Base-by-base conservation (phyloP, 441 rosid genomes). In the Geranium incanum region DNA sequence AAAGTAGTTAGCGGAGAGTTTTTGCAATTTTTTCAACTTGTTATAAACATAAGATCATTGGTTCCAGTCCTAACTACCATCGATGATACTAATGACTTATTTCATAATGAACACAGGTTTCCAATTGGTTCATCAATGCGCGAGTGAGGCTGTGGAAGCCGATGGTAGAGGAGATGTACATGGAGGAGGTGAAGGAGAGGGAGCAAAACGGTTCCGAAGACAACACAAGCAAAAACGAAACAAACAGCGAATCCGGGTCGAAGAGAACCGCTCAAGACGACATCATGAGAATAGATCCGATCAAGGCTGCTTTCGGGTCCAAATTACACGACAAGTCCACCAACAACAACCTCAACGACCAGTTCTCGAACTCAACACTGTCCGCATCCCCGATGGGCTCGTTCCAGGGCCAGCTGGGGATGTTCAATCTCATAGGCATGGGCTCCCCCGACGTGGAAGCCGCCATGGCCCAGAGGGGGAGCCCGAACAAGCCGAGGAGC, bases 101-200 rank as follows among this genome's bases (percentile, higher is more conserved):
- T 28, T 28, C 33, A 28, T 28, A 28, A 28, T 2, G 3, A 21
- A 33, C 21, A 3, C 41, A 87, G 89, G 92, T 87, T 11, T 87
- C 88, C 0, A 87, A 87, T 41, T 87, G 91, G 89, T 87, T 85
- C 75, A 87, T 87, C 59, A 86, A 86, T 76, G 89, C 92, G 57
- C 84, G 89, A 71, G 89, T 84, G 68, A 85, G 89, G 3, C 79
- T 87, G 0, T 87, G 89, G 89, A 87, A 86, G 77, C 89, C 89
- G 59, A 84, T 87, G 89, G 86, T 87, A 3, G 89, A 85, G 78
- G 87, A 85, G 66, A 81, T 87, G 88, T 87, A 87, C 76, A 0
- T 68, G 66, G 92, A 86, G 70, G 92, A 87, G 78, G 76, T 82
- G 63, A 77, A 86, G 72, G 82, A 70, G 66, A 77, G 79, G 38